Evolutionary conservation across 2,329 filamentous ascomycete species (phyloP), one percentile per base, ranked within the genome.

Genomic region (Taxawa tesnikishii): DNA sequence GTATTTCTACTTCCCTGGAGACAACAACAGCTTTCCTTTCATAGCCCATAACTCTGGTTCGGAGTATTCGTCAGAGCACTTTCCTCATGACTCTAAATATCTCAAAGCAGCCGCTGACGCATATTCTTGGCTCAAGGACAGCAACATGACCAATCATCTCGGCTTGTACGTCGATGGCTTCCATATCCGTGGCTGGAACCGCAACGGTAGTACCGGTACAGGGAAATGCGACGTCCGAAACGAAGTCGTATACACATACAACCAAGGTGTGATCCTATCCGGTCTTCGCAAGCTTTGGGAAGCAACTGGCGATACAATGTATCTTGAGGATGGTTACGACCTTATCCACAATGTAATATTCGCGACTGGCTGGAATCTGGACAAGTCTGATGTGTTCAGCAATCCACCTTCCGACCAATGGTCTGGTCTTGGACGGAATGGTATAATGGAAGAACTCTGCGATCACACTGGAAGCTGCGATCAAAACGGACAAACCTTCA

Each of bases 181-280:
- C 51, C 88, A 96, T 54, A 79, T 96, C 48, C 69, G 63, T n/a
- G 74, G 73, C 16, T 81, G 58, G 38, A 51, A 53, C 25, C 44
- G 54, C 26, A 69, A 73, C 35, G 58, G 61, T 5, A 67, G 68
- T 37, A 67, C 65, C 15, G 73, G 76, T 30, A 84, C 81, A 34
- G 76, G 72, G 1, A 67, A 73, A 40, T 94, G 88, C 52, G 83
- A 94, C 50, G 55, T 70, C 24, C 71, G 85, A 29, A 83, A 93
- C 54, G 73, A 85, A 42, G 87, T 85, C 75, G 79, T 94, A 6
- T 93, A 87, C 56, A 92, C 85, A 0, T 94, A 96, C 61, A 96
- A 96, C 57, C 88, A 96, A 55, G 88, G 87, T 14, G 84, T 94
- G 4, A 49, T 96, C 1, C 69, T 94, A 14, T 85, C 82, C 4